Base-by-base conservation (phyloP, 164 flowering plant genomes). In the Buxus sempervirens region DNA sequence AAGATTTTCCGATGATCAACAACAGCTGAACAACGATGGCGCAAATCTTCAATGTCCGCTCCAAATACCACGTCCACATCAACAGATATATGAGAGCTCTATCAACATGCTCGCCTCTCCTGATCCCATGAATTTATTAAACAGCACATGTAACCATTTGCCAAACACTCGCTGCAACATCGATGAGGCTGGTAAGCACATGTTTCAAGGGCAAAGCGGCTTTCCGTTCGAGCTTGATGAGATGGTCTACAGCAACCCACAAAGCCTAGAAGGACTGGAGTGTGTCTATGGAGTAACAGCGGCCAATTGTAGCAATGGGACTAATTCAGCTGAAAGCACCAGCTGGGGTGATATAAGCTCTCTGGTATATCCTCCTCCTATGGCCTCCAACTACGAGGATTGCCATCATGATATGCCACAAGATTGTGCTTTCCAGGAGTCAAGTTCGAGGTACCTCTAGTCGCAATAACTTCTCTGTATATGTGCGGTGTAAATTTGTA, bases 1-100 rank as follows among this genome's bases (percentile, higher is more conserved):
- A 67, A 81, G 68, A 23, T 80, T 80, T 58, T 70, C 79, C 45
- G 71, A 66, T 51, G 55, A 53, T 53, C 58, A 67, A 26, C 65
- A 66, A 20, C 67, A 76, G 14, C 16, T 38, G 2, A 60, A 49
- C 27, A 32, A 54, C 22, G 63, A 66, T 19, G 59, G 57, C 14
- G 15, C 53, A 10, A 54, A 14, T 59, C 64, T 36, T 58, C 69
- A 72, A 6, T 42, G 41, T 20, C 63, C 70, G 4, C 4, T n/a
- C 38, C 53, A 23, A 36, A 41, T 9, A 4, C 21, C n/a, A 16
- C 19, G 3, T 5, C 10, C 45, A 10, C 51, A 45, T 1, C 9
- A 45, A 45, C 51, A 45, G 18, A 45, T 45, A 1, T 45, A 45
- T 45, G 51, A 10, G 18, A 45, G 18, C 51, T 4, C 51, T 10